Evolutionary conservation across 148 eudicot genomes (phyloP).

Genomic region (Vaccinium myrtillus): DNA sequence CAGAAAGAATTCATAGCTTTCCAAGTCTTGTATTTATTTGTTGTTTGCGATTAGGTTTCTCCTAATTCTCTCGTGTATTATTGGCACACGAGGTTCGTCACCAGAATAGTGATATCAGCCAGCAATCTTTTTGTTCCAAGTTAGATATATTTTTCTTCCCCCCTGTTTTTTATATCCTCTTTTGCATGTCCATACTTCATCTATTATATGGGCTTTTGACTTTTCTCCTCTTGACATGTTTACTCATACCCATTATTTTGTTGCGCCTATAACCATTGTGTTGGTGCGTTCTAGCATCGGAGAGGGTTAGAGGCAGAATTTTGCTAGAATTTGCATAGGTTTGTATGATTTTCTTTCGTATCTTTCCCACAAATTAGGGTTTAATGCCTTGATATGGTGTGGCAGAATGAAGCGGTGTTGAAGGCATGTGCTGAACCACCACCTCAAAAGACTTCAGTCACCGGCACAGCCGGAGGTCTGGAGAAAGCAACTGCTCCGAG

Average conservation of each 20-base stretch:
- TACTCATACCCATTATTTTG: not conserved
- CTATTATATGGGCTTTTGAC: not conserved
- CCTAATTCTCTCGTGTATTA: not conserved
- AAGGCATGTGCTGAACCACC: conserved; percentile 27
- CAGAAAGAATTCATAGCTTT: not conserved
- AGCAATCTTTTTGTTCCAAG: not conserved
- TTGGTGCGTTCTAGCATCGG: not conserved
- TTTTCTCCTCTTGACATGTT: not conserved
- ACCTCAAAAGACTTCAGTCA: conserved; percentile 12
- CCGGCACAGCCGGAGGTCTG: conserved; percentile 13
- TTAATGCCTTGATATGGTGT: conserved; percentile 1
- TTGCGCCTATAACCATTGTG: not conserved
- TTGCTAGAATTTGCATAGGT: not conserved
- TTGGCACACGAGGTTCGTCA: not conserved
- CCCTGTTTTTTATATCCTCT: not conserved
- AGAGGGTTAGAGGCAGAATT: not conserved
- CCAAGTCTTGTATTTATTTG: not conserved
- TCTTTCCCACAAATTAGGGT: not conserved
- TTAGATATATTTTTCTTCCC: not conserved
- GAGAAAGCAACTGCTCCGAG: conserved; percentile 3
- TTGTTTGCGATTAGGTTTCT: not conserved
- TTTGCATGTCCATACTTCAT: not conserved
- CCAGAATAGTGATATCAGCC: not conserved
- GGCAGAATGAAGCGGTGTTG: conserved; percentile 34
- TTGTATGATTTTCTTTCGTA: not conserved